Base-by-base conservation (phyloP, 1,284 basidiomycete species). In the Boletus calvinii region DNA sequence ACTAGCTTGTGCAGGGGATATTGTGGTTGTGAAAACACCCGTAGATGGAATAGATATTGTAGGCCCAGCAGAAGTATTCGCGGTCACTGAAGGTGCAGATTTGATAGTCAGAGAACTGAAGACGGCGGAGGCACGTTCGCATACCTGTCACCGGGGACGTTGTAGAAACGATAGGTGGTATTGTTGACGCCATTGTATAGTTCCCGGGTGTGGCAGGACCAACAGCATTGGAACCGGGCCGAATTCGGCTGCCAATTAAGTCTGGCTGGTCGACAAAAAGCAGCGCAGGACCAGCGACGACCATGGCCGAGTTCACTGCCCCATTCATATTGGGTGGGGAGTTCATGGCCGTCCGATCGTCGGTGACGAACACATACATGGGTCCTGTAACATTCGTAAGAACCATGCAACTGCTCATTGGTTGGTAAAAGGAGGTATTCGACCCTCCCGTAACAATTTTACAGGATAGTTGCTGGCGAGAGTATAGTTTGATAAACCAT, bases 391-490 rank as follows among this genome's bases (percentile, higher is more conserved):
- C 71, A 48, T 77, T 78, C 1, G 60, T 41, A 24, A 87, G 90
- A 11, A 90, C 81, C 53, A 78, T 68, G 61, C 89, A 91, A 51
- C 76, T 57, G 59, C 69, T 61, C 60, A 87, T 65, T 5, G 87
- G 83, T 36, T 90, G 74, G 29, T 77, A 62, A 62, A 88, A 72
- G 3, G 87, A 74, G 61, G 69, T 68, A 46, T 81, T 69, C n/a
- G 72, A 59, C 34, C 85, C 84, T 35, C 87, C 89, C 49, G 83
- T 61, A 58, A 92, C 72, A 81, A 92, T 88, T 71, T 92, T 85
- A 71, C 90, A 92, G 71, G 77, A 82, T 31, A 89, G 65, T 49
- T 64, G 67, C 85, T 87, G 29, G 36, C 12, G 31, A 29, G 1
- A 15, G 2, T 9, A 34, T 35, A 2, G 13, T 42, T 34, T 30